Percentiles rank a stretch among this genome's conserved stretches.
These are phyloP conservation scores for Candida easanensis DNA, from an alignment of 805 yeast genomes.

Conservation along the genomic window DNA sequence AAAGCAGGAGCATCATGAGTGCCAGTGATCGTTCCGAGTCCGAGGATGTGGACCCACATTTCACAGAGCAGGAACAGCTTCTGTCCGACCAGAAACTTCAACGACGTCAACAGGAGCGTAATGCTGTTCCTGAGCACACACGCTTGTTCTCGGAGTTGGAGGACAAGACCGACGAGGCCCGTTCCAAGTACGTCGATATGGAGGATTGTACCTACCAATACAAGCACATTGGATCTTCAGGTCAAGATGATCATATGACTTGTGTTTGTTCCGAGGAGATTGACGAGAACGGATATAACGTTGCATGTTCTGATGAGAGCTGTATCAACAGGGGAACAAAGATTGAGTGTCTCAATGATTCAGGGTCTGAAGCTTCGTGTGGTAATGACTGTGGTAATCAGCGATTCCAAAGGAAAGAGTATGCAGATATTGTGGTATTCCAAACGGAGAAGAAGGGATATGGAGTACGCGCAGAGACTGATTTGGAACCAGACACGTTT, in stretches of 20 bases:
- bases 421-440: constrained; percentile 77
- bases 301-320: constrained; percentile 83
- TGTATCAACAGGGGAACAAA: constrained; percentile 92
- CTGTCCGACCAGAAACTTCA: constrained; percentile 19
- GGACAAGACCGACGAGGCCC: constrained; percentile 70
- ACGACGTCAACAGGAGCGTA: constrained; percentile 16
- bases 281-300: constrained; percentile 38
- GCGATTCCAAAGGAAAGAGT: constrained; percentile 75
- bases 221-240: constrained; percentile 63
- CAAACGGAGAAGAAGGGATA: constrained; percentile 83
- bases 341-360: constrained; percentile 80
- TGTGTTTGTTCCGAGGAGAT: constrained; percentile 76
- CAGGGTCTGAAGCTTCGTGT: constrained; percentile 61
- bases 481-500: constrained; percentile 61
- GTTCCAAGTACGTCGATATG: constrained; percentile 51
- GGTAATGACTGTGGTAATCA: constrained; percentile 83
- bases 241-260: constrained; percentile 67
- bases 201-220: constrained; percentile 59
- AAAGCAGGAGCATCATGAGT: constrained; percentile 12
- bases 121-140: constrained; percentile 21
- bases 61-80: constrained; percentile 20
- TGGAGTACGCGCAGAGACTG: constrained; percentile 73
- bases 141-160: constrained; percentile 35
- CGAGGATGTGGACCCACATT: constrained; percentile 14
- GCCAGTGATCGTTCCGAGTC: constrained; percentile 21